These are phyloP conservation scores for Aspergillus sp. DNA, from an alignment of 2,329 filamentous ascomycete genomes.

Conservation along the genomic window DNA sequence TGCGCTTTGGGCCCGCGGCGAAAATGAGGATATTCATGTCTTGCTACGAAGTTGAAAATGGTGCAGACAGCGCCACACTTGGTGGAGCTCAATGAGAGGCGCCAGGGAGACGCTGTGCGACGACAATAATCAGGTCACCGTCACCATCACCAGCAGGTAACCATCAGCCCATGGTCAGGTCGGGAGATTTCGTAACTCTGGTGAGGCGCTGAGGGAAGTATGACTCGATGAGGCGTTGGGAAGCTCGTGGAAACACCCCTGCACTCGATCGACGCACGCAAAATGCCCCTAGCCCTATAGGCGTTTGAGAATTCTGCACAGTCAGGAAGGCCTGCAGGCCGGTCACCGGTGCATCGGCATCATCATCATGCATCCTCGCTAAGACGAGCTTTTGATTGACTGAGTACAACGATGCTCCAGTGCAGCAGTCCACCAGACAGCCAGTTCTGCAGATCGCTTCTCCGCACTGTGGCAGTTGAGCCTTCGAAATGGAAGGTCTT, in stretches of 20 bases:
- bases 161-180: not conserved
- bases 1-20: not conserved
- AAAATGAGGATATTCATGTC: conserved; percentile 1
- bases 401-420: not conserved
- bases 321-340: not conserved
- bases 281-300: not conserved
- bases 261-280: not conserved
- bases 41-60: not conserved
- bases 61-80: not conserved
- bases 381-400: conserved; percentile 1
- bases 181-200: not conserved
- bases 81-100: not conserved
- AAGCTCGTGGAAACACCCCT: not conserved
- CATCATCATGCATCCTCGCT: not conserved
- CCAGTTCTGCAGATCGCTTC: conserved; percentile 9
- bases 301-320: not conserved
- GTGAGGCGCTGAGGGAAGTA: not conserved
- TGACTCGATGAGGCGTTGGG: not conserved
- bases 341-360: not conserved
- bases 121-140: not conserved
- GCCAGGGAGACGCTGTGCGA: not conserved
- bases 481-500: not conserved
- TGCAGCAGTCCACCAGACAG: not conserved
- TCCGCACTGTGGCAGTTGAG: conserved; percentile 5
- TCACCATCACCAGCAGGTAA: not conserved